Percentiles rank a stretch among this genome's conserved stretches.
These are phyloP conservation scores for Clitocybe nebularis DNA, from an alignment of 1,284 basidiomycete species.

Conservation along the genomic window DNA sequence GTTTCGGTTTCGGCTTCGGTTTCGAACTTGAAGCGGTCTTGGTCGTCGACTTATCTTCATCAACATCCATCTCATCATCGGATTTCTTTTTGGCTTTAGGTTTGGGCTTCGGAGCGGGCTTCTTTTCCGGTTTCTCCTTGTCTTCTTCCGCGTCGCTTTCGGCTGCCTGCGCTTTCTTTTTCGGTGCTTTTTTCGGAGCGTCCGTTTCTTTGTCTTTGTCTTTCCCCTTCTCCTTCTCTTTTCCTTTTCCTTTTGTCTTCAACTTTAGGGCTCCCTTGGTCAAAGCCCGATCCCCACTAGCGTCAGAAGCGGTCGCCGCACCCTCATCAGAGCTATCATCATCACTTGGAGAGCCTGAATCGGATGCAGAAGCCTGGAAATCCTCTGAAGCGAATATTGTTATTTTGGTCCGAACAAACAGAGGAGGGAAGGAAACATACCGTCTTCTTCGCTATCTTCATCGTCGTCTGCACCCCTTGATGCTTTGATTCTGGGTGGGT, in stretches of 20 bases:
- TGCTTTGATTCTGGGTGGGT: constrained; percentile 39
- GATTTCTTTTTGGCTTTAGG: constrained; percentile 31
- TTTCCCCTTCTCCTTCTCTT: constrained; percentile 35
- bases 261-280: constrained; percentile 39
- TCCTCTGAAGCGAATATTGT: constrained; percentile 53
- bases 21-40: constrained; percentile 24
- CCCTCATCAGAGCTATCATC: constrained; percentile 69
- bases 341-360: constrained; percentile 80
- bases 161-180: constrained; percentile 35
- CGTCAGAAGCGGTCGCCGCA: constrained; percentile 79
- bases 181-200: constrained; percentile 20
- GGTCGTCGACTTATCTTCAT: constrained; percentile 19
- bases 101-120: constrained; percentile 30
- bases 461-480: constrained; percentile 61
- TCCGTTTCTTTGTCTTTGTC: constrained; percentile 18
- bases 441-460: constrained; percentile 80
- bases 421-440: constrained; percentile 27
- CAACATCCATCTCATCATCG: constrained; percentile 28
- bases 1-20: constrained; percentile 20
- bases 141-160: constrained; percentile 28
- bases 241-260: constrained; percentile 26
- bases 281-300: constrained; percentile 67
- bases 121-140: constrained; percentile 28
- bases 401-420: not conserved
- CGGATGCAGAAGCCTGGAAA: constrained; percentile 82